Evolutionary conservation across 371 early-diverging fungal genomes (phyloP).

Genomic region (Conidiobolus incongruus): DNA sequence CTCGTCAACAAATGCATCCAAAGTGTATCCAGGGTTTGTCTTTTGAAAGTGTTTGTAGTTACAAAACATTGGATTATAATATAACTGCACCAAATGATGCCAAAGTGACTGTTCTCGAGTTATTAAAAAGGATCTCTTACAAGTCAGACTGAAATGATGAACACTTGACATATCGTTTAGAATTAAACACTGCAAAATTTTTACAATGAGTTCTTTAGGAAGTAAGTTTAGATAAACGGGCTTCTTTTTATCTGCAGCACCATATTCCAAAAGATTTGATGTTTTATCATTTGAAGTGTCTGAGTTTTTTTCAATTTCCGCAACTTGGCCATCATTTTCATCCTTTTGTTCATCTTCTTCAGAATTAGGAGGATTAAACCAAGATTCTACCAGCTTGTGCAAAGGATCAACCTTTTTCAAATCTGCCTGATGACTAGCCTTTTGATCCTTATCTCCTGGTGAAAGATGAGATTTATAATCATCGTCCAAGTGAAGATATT

Average conservation of each 20-base stretch:
- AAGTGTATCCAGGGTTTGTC: neutral
- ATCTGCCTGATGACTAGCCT: neutral
- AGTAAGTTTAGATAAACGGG: neutral
- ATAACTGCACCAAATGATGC: slow-evolving; percentile 3
- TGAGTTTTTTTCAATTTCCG: neutral
- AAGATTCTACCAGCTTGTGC: neutral
- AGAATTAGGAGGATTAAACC: neutral
- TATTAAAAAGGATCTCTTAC: slow-evolving; percentile 10
- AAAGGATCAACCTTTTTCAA: neutral
- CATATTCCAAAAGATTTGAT: neutral
- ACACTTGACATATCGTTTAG: neutral
- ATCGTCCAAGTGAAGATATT: neutral
- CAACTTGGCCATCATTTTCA: neutral
- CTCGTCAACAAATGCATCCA: slow-evolving; percentile 3
- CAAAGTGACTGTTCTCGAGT: slow-evolving; percentile 12
- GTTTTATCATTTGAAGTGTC: neutral
- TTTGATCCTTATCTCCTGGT: neutral
- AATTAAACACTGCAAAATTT: neutral
- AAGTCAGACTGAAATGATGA: neutral
- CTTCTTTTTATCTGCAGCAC: neutral
- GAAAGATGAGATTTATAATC: slow-evolving; percentile 4
- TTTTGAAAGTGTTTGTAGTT: neutral
- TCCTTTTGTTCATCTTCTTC: neutral
- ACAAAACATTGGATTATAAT: neutral
- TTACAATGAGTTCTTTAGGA: neutral